A percentile compares a stretch with the other conserved stretches of the same genome.
phyloP scores from a whole-genome alignment of 192 early-diverging fungal genomes.

The Podila minutissima region DNA sequence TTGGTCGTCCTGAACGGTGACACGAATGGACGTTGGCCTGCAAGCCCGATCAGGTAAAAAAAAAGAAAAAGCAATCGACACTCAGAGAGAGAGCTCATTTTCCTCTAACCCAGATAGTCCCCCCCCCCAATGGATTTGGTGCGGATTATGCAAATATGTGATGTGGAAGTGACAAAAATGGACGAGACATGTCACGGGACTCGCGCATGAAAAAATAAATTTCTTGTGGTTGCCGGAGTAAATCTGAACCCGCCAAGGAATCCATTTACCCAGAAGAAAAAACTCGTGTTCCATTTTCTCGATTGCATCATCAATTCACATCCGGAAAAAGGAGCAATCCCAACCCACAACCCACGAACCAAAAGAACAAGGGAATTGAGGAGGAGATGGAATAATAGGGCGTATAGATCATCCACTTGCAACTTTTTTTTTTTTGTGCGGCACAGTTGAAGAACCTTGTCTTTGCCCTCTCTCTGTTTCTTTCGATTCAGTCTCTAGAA shows the following conservation, averaged over 20 bases:
- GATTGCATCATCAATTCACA: too few species aligned
- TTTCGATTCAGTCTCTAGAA: too few species aligned
- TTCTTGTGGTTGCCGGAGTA: not conserved
- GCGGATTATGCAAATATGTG: not conserved
- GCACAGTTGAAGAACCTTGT: not conserved
- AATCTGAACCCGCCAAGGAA: constrained; percentile 5
- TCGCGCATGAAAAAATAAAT: not conserved
- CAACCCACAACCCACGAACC: not conserved
- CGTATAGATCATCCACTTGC: not conserved
- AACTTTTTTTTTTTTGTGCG: not conserved
- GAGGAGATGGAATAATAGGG: not conserved
- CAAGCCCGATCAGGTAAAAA: too few species aligned
- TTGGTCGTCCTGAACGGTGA: too few species aligned
- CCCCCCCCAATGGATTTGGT: not conserved
- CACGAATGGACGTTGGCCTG: too few species aligned
- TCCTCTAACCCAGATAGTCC: too few species aligned
- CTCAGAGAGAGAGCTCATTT: too few species aligned
- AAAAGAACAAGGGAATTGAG: not conserved
- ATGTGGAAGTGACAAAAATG: not conserved
- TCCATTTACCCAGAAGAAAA: not conserved
- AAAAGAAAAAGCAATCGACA: too few species aligned
- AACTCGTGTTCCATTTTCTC: not conserved
- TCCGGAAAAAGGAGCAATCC: too few species aligned
- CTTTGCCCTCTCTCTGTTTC: too few species aligned
- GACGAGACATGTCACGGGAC: not conserved